Conservation (phyloP, 2,329 filamentous ascomycete genomes). For the Calonectria honghensis region DNA sequence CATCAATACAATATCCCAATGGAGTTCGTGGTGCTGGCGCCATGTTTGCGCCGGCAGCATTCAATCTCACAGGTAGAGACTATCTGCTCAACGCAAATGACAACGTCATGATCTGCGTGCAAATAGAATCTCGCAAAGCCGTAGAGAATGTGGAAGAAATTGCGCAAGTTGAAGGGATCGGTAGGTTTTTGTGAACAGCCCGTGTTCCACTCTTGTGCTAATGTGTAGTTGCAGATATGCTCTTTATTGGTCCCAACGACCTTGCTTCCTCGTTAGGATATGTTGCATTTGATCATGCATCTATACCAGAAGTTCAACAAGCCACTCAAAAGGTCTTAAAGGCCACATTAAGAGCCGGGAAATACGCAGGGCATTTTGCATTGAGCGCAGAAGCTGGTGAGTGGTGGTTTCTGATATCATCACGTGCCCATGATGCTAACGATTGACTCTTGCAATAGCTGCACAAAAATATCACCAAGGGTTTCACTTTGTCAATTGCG, state of each 20-base stretch:
- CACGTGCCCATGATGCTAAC: background rate
- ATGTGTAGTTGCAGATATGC: constrained; percentile 25
- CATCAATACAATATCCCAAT: constrained; percentile 47
- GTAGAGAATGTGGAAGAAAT: constrained; percentile 63
- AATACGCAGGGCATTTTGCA: constrained; percentile 60
- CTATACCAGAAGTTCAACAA: constrained; percentile 56
- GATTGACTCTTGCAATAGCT: constrained; percentile 37
- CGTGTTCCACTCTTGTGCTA: background rate
- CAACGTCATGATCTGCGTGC: constrained; percentile 52
- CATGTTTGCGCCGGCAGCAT: constrained; percentile 55
- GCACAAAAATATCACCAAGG: constrained; percentile 54
- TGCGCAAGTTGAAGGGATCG: constrained; percentile 60
- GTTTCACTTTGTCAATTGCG: constrained; percentile 62
- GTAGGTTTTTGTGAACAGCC: background rate
- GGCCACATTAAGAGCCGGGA: constrained; percentile 56
- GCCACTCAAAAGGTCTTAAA: constrained; percentile 53
- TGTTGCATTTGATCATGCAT: constrained; percentile 58
- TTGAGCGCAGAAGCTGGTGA: constrained; percentile 52
- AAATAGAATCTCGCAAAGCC: constrained; percentile 42
- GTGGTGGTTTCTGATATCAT: background rate
- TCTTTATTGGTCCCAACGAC: constrained; percentile 42
- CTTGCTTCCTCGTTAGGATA: constrained; percentile 53
- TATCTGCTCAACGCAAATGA: constrained; percentile 53
- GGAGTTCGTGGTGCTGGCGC: constrained; percentile 56
- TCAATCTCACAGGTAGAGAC: constrained; percentile 54